Conservation (phyloP, 495 filamentous ascomycete genomes). For the Hypoxylon rickii region DNA sequence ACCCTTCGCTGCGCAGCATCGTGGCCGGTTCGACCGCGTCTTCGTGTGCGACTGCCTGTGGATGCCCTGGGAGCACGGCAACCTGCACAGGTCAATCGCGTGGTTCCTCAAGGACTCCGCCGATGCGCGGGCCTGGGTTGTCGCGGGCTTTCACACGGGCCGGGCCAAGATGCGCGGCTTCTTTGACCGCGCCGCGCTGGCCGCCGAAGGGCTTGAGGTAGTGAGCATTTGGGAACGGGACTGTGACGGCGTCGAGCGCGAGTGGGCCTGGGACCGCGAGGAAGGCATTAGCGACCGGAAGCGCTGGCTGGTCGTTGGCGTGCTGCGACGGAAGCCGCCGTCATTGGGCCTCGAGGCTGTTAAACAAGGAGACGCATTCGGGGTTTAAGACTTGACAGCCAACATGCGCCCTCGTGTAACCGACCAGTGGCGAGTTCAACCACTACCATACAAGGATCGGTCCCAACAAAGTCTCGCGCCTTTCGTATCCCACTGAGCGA, state of each 20-base stretch:
- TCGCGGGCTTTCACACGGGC: conserved; percentile 86
- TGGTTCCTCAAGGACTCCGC: conserved; percentile 65
- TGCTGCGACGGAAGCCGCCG: conserved; percentile 59
- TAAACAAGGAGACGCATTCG: too few species aligned
- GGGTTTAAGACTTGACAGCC: too few species aligned
- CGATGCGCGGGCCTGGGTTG: conserved; percentile 63
- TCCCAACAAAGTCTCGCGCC: too few species aligned
- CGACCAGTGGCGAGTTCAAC: too few species aligned
- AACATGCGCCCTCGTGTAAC: too few species aligned
- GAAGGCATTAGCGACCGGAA: conserved; percentile 72
- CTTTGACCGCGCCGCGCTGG: conserved; percentile 63
- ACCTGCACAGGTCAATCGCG: conserved; percentile 68
- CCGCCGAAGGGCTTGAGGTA: conserved; percentile 62
- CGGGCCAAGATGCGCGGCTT: conserved; percentile 71
- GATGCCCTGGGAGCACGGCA: conserved; percentile 79
- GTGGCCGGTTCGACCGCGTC: conserved; percentile 65
- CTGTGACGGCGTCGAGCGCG: conserved; percentile 65
- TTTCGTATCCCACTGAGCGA: too few species aligned
- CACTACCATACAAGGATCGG: too few species aligned
- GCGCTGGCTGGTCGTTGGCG: conserved; percentile 77
- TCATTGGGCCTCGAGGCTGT: too few species aligned
- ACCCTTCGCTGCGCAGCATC: conserved; percentile 55
- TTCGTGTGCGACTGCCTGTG: conserved; percentile 85
- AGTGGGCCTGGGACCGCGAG: conserved; percentile 67
- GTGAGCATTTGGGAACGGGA: conserved; percentile 79